Conservation (phyloP, 1,284 basidiomycete genomes). For the Fomitiporia mediterranea region DNA sequence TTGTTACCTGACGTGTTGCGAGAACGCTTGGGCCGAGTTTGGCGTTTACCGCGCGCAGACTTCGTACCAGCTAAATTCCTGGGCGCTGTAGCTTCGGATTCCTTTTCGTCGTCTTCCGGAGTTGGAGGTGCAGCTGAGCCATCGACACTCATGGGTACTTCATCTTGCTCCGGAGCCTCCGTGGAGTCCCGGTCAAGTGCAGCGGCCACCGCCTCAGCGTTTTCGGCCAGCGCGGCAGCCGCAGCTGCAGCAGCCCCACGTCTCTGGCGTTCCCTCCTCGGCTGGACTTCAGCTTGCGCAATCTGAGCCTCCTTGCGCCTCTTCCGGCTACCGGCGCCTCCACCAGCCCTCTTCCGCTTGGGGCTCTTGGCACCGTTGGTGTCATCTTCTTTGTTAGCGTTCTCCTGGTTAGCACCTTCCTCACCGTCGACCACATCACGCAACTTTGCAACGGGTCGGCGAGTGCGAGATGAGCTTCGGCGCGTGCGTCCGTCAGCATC, state of each 20-base stretch:
- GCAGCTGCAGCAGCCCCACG: constrained; percentile 19
- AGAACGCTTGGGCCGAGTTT: constrained; percentile 9
- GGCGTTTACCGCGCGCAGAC: constrained; percentile 7
- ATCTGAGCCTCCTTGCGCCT: constrained; percentile 17
- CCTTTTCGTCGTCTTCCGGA: constrained; percentile 12
- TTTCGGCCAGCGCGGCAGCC: constrained; percentile 14
- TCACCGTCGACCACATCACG: constrained; percentile 38
- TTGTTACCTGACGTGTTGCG: constrained; percentile 7
- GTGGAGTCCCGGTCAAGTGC: constrained; percentile 7
- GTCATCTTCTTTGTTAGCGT: background rate
- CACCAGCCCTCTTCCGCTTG: constrained; percentile 14
- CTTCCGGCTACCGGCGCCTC: constrained; percentile 13
- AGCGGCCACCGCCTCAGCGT: constrained; percentile 15
- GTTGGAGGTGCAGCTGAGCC: background rate
- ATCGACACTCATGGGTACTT: constrained; percentile 9
- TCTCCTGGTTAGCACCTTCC: background rate
- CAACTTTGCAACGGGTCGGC: constrained; percentile 48
- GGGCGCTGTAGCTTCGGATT: background rate
- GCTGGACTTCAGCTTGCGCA: constrained; percentile 6
- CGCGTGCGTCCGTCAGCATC: constrained; percentile 24
- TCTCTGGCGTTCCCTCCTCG: constrained; percentile 16
- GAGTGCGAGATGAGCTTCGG: constrained; percentile 43
- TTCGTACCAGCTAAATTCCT: constrained; percentile 11
- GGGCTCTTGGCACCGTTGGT: constrained; percentile 9
- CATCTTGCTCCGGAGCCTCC: constrained; percentile 6